Conservation (phyloP, 257 asterid genomes). For the Verbena officinalis region DNA sequence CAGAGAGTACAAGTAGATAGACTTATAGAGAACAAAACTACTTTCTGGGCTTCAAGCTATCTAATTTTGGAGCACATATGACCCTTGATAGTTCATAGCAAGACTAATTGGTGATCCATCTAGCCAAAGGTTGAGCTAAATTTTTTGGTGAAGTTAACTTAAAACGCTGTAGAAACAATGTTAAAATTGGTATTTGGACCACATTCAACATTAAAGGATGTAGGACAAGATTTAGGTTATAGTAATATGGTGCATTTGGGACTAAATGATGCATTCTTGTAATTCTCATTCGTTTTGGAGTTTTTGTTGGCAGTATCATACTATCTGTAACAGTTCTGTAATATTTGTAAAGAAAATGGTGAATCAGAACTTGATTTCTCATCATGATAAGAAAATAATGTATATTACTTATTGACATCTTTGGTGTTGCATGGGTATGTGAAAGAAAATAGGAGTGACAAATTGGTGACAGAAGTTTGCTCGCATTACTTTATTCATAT, state of each 20-base stretch:
- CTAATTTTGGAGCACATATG: not conserved
- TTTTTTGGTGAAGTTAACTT: conserved; percentile 4
- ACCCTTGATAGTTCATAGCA: conserved; percentile 6
- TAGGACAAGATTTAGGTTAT: not conserved
- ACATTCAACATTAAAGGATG: not conserved
- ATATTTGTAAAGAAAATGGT: conserved; percentile 10
- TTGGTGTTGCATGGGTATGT: conserved; percentile 15
- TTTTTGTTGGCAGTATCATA: not conserved
- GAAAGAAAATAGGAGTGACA: conserved; percentile 17
- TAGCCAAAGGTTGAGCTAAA: no score
- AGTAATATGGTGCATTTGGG: conserved; percentile 15
- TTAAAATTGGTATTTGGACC: not conserved
- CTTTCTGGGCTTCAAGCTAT: not conserved
- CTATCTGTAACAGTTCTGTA: conserved; percentile 3
- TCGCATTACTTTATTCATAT: conserved; percentile 18
- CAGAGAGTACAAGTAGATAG: not conserved
- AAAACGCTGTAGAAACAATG: not conserved
- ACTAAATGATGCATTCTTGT: conserved; percentile 9
- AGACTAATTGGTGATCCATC: conserved; percentile 8
- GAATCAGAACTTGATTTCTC: not conserved
- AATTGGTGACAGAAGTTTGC: conserved; percentile 7
- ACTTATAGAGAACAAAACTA: no score
- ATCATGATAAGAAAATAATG: not conserved
- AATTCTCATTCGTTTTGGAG: not conserved
- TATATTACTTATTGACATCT: not conserved